These are phyloP conservation scores for Amanita phalloides DNA, from an alignment of 768 basidiomycete genomes.

Conservation along the genomic window DNA sequence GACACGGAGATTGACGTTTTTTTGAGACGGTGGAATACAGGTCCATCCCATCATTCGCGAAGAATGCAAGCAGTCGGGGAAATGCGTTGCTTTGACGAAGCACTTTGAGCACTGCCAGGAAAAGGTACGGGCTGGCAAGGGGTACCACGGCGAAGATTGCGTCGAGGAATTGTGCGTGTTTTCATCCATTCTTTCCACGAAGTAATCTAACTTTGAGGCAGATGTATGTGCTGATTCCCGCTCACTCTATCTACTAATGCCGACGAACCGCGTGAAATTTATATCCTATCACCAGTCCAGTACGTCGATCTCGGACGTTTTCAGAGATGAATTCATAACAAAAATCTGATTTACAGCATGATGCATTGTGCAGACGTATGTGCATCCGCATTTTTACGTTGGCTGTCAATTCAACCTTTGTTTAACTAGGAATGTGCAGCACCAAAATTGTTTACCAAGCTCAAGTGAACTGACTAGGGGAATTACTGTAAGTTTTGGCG, in stretches of 20 bases:
- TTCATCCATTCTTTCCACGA: neutral
- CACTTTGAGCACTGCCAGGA: constrained; percentile 91
- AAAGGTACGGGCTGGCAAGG: constrained; percentile 73
- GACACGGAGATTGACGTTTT: neutral
- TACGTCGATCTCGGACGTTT: neutral
- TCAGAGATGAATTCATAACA: neutral
- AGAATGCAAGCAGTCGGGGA: constrained; percentile 55
- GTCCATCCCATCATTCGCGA: constrained; percentile 60
- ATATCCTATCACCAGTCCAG: neutral
- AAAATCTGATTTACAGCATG: constrained; percentile 35
- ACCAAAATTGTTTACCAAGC: constrained; percentile 76
- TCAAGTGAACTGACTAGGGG: constrained; percentile 16
- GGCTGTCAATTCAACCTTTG: constrained; percentile 22
- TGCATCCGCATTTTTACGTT: constrained; percentile 6
- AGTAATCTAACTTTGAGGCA: constrained; percentile 8
- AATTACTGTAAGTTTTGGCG: neutral
- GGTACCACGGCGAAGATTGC: constrained; percentile 87
- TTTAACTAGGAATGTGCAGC: constrained; percentile 39
- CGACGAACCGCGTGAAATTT: neutral
- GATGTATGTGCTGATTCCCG: constrained; percentile 12
- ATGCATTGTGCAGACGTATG: constrained; percentile 91
- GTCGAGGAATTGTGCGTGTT: constrained; percentile 81
- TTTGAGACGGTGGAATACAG: constrained; percentile 23
- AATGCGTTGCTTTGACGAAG: constrained; percentile 59
- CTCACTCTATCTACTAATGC: neutral